Base-by-base conservation (phyloP, 306 rosid genomes). In the Purshia tridentata region DNA sequence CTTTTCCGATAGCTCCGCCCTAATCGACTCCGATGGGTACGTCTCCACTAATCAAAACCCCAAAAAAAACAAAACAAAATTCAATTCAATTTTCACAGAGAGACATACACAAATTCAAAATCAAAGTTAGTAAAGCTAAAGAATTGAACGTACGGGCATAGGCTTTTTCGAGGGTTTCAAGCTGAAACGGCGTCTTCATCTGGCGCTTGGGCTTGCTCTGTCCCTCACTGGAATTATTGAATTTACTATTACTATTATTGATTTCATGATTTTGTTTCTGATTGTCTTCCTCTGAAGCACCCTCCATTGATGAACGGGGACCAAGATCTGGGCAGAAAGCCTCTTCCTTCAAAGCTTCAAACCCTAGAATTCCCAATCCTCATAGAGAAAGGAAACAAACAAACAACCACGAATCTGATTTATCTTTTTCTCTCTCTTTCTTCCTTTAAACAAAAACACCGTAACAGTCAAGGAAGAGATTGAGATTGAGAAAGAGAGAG, bases 171-270 rank as follows among this genome's bases (percentile, higher is more conserved):
- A 95, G 86, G 67, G 85, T 74, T 72, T 95, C 99, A 73, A 95
- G 98, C 90, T 95, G 99, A 64, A 87, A 95, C 8, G 99, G 99
- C 19, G 99, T 95, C 82, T 95, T 95, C 99, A 95, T 91, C 90
- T 95, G 99, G 39, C 99, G 96, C 89, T 95, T 91, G 72, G 97
- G 96, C 78, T 86, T 95, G 92, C 93, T 84, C 56, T 82, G 91
- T 64, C 96, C 98, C 63, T 95, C 99, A 82, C 83, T 90, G n/a
- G 98, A 94, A 88, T 86, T 91, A 62, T 75, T 80, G 54, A 81
- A 58, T 79, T 87, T 91, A 72, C 85, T 80, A 56, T 72, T 76
- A 74, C 86, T 83, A 72, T 61, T 73, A n/a, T 73, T 62, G 12
- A 76, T 48, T 16, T 84, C 88, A 78, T 83, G 83, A 14, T 67